These are phyloP conservation scores for Boletellus dicymbophilus DNA, from an alignment of 1,284 basidiomycete species.

Conservation along the genomic window DNA sequence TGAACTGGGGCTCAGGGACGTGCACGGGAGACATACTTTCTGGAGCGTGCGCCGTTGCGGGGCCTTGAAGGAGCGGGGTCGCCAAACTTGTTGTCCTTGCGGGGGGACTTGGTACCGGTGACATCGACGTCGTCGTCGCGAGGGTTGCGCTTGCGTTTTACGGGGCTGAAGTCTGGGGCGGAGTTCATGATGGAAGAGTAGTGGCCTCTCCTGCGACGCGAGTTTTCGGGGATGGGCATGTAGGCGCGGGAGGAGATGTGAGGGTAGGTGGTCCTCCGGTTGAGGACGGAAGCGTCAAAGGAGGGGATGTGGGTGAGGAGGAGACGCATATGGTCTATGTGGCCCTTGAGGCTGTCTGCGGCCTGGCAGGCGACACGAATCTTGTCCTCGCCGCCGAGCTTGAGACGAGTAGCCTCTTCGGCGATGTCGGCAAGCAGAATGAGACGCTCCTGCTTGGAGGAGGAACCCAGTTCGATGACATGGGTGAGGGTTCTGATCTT, in stretches of 20 bases:
- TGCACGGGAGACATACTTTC: slow-evolving; percentile 50
- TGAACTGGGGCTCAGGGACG: slow-evolving; percentile 9
- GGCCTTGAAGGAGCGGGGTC: slow-evolving; percentile 40
- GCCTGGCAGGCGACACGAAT: slow-evolving; percentile 96
- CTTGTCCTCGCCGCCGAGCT: slow-evolving; percentile 98
- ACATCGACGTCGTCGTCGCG: slow-evolving; percentile 64
- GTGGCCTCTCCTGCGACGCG: slow-evolving; percentile 53
- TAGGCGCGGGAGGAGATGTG: slow-evolving; percentile 68
- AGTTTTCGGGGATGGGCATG: slow-evolving; percentile 62
- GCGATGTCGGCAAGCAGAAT: slow-evolving; percentile 91
- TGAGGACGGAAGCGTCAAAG: slow-evolving; percentile 61
- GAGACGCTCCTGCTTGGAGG: slow-evolving; percentile 79
- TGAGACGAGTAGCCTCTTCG: slow-evolving; percentile 90
- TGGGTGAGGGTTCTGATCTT: slow-evolving; percentile 77
- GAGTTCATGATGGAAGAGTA: slow-evolving; percentile 50
- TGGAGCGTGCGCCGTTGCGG: slow-evolving; percentile 52
- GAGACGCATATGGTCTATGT: slow-evolving; percentile 68
- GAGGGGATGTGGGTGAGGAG: slow-evolving; percentile 69
- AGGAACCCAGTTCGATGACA: slow-evolving; percentile 73
- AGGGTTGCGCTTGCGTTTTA: slow-evolving; percentile 57
- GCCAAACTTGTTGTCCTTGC: slow-evolving; percentile 44
- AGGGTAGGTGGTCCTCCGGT: slow-evolving; percentile 70
- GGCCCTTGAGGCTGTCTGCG: slow-evolving; percentile 83
- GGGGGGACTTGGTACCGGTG: slow-evolving; percentile 39
- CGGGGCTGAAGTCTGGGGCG: slow-evolving; percentile 49